phyloP scores from a whole-genome alignment of 257 asterid species.

The Sherardia arvensis region DNA sequence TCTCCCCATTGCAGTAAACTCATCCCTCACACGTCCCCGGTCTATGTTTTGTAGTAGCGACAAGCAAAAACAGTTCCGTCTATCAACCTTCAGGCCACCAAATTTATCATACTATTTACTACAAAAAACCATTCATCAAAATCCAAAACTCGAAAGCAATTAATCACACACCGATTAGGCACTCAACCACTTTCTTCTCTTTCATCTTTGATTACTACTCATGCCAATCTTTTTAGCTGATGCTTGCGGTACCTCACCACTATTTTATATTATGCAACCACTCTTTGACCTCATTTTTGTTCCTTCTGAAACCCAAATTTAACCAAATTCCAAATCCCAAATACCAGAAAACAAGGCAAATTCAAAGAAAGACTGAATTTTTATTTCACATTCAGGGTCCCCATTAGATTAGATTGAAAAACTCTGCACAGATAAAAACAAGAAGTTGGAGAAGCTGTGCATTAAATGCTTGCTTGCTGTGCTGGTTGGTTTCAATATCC shows the following conservation, averaged over 20 bases:
- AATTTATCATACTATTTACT: not conserved
- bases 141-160: not conserved
- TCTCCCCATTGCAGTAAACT: not conserved
- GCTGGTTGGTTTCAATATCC: conserved; percentile 9
- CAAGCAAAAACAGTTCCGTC: not conserved
- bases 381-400: not conserved
- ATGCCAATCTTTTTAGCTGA: not conserved
- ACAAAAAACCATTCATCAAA: not conserved
- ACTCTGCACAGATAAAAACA: not conserved
- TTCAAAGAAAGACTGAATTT: not conserved
- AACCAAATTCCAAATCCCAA: not conserved
- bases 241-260: not conserved
- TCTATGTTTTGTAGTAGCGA: not conserved
- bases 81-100: not conserved
- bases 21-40: not conserved
- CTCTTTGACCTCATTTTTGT: conserved; percentile 1
- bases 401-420: not conserved
- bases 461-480: conserved; percentile 15
- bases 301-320: not conserved
- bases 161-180: not conserved
- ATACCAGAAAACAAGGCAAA: not conserved
- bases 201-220: not conserved
- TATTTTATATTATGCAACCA: not conserved
- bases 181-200: not conserved
- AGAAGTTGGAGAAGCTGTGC: not conserved